Percentiles rank a stretch among this genome's conserved stretches.
phyloP scores from a whole-genome alignment of 768 basidiomycete species.

The Epithele typhae region DNA sequence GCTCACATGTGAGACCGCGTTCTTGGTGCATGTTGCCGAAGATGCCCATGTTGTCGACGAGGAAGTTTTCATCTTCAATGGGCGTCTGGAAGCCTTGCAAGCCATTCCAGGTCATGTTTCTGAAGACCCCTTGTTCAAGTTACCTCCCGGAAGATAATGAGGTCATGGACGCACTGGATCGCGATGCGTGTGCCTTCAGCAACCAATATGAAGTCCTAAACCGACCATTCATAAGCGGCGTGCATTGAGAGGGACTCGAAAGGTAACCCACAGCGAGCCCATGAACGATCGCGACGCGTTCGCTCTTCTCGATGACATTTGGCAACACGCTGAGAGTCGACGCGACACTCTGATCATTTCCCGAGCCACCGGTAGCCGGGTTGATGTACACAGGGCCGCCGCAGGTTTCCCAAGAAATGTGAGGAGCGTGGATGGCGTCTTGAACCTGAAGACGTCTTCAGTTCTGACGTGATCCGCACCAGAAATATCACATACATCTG shows the following conservation, averaged over 20 bases:
- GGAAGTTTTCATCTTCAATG: conserved; percentile 29
- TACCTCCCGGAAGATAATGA: neutral
- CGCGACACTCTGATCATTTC: conserved; percentile 27
- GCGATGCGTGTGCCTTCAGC: conserved; percentile 34
- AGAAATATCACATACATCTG: conserved; percentile 29
- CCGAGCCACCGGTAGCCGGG: conserved; percentile 20
- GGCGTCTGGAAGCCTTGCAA: conserved; percentile 32
- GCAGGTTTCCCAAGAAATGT: conserved; percentile 30
- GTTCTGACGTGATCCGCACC: neutral
- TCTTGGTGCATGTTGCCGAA: conserved; percentile 31
- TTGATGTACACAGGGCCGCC: conserved; percentile 25
- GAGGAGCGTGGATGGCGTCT: conserved; percentile 34
- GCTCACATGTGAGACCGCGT: conserved; percentile 30
- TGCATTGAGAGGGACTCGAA: no score
- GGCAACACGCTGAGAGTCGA: conserved; percentile 32
- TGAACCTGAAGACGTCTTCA: conserved; percentile 24
- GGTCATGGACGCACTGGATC: conserved; percentile 25
- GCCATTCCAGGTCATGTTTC: conserved; percentile 35
- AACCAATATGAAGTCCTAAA: conserved; percentile 32
- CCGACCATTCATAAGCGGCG: neutral
- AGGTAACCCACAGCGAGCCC: conserved; percentile 25
- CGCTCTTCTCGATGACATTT: conserved; percentile 35
- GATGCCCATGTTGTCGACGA: conserved; percentile 27
- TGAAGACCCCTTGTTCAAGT: conserved; percentile 6
- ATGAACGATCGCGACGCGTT: conserved; percentile 30